Base-by-base conservation (phyloP, 768 basidiomycete species). In the Kwoniella dejecticola region DNA sequence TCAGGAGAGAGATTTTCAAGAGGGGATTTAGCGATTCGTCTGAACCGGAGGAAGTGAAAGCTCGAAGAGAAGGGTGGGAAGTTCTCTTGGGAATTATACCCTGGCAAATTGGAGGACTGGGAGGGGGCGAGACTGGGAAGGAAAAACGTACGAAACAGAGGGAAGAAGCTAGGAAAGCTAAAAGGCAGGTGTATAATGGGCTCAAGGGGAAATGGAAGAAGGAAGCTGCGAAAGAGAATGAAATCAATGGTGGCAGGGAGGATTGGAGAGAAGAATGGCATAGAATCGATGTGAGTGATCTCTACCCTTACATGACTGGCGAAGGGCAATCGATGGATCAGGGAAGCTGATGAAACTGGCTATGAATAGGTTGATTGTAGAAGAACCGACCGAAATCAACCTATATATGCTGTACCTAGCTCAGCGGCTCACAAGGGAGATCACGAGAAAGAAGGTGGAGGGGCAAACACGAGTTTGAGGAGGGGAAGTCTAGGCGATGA, bases 371-470 rank as follows among this genome's bases (percentile, higher is more conserved):
- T 99, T 58, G 96, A 98, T 75, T 98, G 96, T 71, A 87, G 94
- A 60, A 85, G 96, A 26, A 99, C 96, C 21, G 96, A 99, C 78
- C 84, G 96, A 36, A 88, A 84, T n/a, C 95, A 98, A 68, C 87
- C 90, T 4, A 83, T 97, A 56, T 98, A 96, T 71, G 85, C 88
- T 2, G 77, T 78, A 11, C 75, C 78, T 5, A 62, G 68, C 0
- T 66, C 70, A 23, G 57, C 65, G 0, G 59, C 53, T 7, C 41
- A 45, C 24, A 53, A 47, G 17, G 75, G 76, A 3, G 83, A 84
- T 31, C 70, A 75, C 21, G 87, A 88, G 75, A 86, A 86, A 65
- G 82, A 83, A 31, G 80, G 76, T n/a, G 79, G 82, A 7, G 77
- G 75, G 2, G 66, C 75, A 1, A 55, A 60, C 15, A 27, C 56